Percentiles rank a stretch among this genome's conserved stretches.
phyloP scores from a whole-genome alignment of 768 basidiomycete genomes.

The Boletus reticuloceps region DNA sequence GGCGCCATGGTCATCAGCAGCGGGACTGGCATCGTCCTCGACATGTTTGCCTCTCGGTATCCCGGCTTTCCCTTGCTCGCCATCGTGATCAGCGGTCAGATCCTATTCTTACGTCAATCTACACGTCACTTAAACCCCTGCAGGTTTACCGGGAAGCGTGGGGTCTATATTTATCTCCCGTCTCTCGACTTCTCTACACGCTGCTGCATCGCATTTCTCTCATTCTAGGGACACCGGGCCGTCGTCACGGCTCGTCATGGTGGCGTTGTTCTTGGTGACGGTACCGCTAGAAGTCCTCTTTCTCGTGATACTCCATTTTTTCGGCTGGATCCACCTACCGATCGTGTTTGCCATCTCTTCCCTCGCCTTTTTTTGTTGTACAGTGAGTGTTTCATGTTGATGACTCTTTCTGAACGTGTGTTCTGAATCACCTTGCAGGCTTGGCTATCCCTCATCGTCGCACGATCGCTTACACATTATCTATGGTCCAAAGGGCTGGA shows the following conservation, averaged over 20 bases:
- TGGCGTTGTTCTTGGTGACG: slow-evolving; percentile 70
- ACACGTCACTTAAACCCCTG: neutral
- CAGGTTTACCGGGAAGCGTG: slow-evolving; percentile 83
- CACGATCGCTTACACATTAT: slow-evolving; percentile 63
- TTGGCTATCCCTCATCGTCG: slow-evolving; percentile 63
- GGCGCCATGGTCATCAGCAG: slow-evolving; percentile 88
- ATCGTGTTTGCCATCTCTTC: slow-evolving; percentile 67
- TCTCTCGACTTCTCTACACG: slow-evolving; percentile 84
- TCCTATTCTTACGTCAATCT: neutral
- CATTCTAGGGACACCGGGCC: slow-evolving; percentile 16
- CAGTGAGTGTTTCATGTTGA: slow-evolving; percentile 49
- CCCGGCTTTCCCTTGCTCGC: slow-evolving; percentile 86
- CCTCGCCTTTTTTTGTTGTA: slow-evolving; percentile 67
- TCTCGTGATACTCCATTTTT: slow-evolving; percentile 54
- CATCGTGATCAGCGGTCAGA: slow-evolving; percentile 80
- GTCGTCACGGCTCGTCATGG: slow-evolving; percentile 55
- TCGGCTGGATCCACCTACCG: slow-evolving; percentile 80
- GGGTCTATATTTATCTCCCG: slow-evolving; percentile 91
- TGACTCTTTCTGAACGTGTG: neutral
- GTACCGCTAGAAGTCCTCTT: slow-evolving; percentile 81
- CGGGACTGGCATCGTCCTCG: slow-evolving; percentile 88
- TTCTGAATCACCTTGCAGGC: slow-evolving; percentile 46
- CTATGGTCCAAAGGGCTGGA: slow-evolving; percentile 79
- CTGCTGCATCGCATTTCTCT: slow-evolving; percentile 20
- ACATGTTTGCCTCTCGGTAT: slow-evolving; percentile 83